Evolutionary conservation across 257 asterid genomes (phyloP).

Genomic region (Solanum appendiculatum): DNA sequence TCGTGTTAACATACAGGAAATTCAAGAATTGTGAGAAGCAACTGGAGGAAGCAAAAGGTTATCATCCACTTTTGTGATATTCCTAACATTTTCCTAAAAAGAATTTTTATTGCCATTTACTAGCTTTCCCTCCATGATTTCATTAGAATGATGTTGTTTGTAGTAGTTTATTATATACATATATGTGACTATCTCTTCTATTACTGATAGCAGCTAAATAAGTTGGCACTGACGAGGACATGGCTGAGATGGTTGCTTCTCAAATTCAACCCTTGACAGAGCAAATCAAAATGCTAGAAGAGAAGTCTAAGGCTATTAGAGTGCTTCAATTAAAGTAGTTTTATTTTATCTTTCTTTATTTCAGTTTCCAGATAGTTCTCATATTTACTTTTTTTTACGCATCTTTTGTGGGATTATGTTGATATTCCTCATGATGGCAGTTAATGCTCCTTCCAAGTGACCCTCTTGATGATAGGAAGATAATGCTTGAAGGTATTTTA

Average conservation of each 20-base stretch:
- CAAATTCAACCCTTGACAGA: conserved; percentile 55
- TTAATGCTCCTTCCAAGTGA: conserved; percentile 80
- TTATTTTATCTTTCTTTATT: not conserved
- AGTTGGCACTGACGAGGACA: conserved; percentile 65
- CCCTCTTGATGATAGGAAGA: conserved; percentile 93
- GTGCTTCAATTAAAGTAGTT: not conserved
- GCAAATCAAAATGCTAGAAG: conserved; percentile 56
- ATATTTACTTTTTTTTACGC: not conserved
- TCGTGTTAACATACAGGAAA: conserved; percentile 53
- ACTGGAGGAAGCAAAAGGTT: conserved; percentile 85
- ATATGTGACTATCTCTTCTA: not conserved
- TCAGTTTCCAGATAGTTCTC: not conserved
- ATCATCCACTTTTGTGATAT: conserved; percentile 1
- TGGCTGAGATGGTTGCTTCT: conserved; percentile 84
- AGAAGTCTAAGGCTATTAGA: conserved; percentile 52
- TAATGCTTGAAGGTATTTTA: conserved; percentile 83
- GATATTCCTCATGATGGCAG: conserved; percentile 19
- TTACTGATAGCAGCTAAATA: conserved; percentile 60
- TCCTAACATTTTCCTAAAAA: not conserved
- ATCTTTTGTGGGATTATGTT: not conserved
- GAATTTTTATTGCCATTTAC: not conserved
- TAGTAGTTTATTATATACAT: not conserved
- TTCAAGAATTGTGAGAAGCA: conserved; percentile 80
- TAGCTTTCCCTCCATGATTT: not conserved
- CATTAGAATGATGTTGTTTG: not conserved